phyloP scores from a whole-genome alignment of 805 yeast species.

The Sungouiozyma intestinalis region DNA sequence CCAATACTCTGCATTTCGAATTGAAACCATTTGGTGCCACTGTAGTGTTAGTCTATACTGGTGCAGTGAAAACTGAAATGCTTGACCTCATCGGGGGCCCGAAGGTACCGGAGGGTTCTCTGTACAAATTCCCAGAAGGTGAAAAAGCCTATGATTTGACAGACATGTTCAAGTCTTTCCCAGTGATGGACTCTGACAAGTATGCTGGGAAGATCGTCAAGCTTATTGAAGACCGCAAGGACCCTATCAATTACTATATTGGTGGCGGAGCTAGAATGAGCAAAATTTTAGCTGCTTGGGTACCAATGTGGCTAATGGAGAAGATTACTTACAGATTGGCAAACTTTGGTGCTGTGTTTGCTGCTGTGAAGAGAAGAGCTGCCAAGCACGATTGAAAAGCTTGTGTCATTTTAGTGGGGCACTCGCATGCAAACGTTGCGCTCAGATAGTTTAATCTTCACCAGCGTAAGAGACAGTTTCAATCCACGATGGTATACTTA shows the following conservation, averaged over 20 bases:
- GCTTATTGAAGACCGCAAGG: background rate
- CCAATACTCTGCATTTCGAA: slow-evolving; percentile 50
- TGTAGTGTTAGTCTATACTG: slow-evolving; percentile 60
- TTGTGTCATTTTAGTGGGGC: too few species aligned
- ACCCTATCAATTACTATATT: background rate
- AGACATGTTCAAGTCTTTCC: slow-evolving; percentile 16
- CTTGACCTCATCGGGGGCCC: slow-evolving; percentile 42
- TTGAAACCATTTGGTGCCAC: slow-evolving; percentile 60
- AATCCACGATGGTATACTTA: too few species aligned
- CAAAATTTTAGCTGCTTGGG: background rate
- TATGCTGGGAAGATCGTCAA: background rate
- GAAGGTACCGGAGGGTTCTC: slow-evolving; percentile 43
- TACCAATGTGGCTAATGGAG: background rate
- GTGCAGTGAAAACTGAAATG: slow-evolving; percentile 54
- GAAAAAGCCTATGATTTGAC: slow-evolving; percentile 38
- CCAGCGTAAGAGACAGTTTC: too few species aligned
- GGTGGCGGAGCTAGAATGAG: background rate
- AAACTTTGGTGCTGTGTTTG: background rate
- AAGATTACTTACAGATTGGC: background rate
- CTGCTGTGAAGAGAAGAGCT: background rate
- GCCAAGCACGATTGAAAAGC: background rate
- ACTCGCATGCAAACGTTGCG: too few species aligned
- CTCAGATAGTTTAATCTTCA: too few species aligned
- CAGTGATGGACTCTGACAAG: background rate
- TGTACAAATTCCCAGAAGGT: slow-evolving; percentile 43